Evolutionary conservation across 1,284 basidiomycete species (phyloP), one percentile per base, ranked within the genome.

Genomic region (Apiotrichum sp.): DNA sequence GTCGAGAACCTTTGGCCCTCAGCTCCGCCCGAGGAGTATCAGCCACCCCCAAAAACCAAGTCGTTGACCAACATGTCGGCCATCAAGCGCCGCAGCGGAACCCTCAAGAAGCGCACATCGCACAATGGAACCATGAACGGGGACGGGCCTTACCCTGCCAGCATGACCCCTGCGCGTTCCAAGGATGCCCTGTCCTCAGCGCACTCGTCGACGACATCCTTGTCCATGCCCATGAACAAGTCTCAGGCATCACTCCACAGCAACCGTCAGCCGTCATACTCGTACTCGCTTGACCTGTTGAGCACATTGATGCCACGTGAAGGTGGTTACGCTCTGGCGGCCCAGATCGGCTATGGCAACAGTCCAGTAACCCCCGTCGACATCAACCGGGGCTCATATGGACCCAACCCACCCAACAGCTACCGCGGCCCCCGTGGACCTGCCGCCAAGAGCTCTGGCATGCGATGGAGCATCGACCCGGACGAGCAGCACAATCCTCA

Each of bases 271-370:
- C 62, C 67, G 5, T 70, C 69, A 31, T 45, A 66, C 3, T 69
- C 66, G 55, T 73, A 74, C 47, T 70, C 70, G 16, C 55, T 70
- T 32, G 73, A 75, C 50, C 68, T 74, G 50, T 47, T 75, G 13
- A 63, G 59, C 33, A 65, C 60, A n/a, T 58, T 75, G 2, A 72
- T 69, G 8, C 73, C 73, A 6, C 62, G 73, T 39, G 75, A 76
- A 54, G 75, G 75, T 22, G 75, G 75, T 8, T 76, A 76, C 61
- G 75, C 75, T 0, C 63, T 76, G 38, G 75, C 75, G 4, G 75
- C 75, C 6, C 61, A 63, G 56, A 64, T 75, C 33, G 39, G 45
- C 3, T 64, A 65, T 47, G 59, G 58, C 34, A 45, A 53, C 29
- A 52, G 51, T 29, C 54, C 47, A 4, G 39, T 40, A 4, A 51